These are phyloP conservation scores for Nidularia sp. DNA, from an alignment of 768 basidiomycete genomes.

Conservation along the genomic window DNA sequence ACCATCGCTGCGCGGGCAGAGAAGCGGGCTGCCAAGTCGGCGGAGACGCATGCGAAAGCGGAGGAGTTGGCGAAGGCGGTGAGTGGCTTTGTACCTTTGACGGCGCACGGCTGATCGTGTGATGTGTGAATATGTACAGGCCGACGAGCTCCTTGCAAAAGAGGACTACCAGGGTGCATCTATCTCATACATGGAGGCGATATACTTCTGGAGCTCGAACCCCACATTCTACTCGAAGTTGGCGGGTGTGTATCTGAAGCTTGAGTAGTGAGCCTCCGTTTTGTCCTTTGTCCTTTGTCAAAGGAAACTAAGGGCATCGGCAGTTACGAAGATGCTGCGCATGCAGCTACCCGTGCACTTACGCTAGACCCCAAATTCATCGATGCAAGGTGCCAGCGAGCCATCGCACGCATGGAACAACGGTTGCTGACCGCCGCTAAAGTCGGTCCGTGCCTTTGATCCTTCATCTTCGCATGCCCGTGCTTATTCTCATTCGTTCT, in stretches of 20 bases:
- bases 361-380: slow-evolving; percentile 24
- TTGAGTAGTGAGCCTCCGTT: slow-evolving; percentile 17
- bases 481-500: not conserved
- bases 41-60: not conserved
- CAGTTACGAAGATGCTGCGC: slow-evolving; percentile 29
- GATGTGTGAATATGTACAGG: slow-evolving; percentile 13
- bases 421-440: not conserved
- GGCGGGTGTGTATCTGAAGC: slow-evolving; percentile 29
- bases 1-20: no score
- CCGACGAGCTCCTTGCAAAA: slow-evolving; percentile 23
- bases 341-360: slow-evolving; percentile 27
- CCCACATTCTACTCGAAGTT: slow-evolving; percentile 30
- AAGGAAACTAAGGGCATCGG: not conserved
- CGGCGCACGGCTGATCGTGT: not conserved
- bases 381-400: slow-evolving; percentile 35
- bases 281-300: not conserved
- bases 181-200: slow-evolving; percentile 18
- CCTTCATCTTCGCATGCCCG: no score
- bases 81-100: not conserved
- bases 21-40: not conserved
- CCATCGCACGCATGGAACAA: slow-evolving; percentile 26
- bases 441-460: not conserved
- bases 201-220: slow-evolving; percentile 21
- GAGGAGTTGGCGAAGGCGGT: not conserved
- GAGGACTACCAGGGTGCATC: slow-evolving; percentile 25